Evolutionary conservation across 441 rosid genomes (phyloP).

Genomic region (Hura crepitans): DNA sequence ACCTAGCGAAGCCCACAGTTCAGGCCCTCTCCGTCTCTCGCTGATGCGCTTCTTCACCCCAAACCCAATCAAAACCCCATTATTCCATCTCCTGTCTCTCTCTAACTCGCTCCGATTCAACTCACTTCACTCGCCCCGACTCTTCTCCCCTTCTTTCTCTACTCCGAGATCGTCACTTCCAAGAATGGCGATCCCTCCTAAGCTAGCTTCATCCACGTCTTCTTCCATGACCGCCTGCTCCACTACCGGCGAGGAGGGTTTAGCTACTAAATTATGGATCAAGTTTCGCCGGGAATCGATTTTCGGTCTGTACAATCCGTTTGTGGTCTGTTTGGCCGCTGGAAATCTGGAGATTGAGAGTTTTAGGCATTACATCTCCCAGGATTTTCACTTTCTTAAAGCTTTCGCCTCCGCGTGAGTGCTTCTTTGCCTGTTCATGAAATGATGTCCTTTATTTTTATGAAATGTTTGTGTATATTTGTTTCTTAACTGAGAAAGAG

Average conservation of each 20-base stretch:
- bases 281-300: constrained; percentile 58
- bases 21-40: not conserved
- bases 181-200: constrained; percentile 35
- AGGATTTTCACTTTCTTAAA: constrained; percentile 77
- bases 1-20: not conserved
- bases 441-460: not conserved
- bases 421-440: not conserved
- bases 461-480: too few relatives aligned
- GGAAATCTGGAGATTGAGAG: constrained; percentile 69
- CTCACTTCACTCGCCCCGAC: constrained; percentile 15
- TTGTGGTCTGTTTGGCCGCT: constrained; percentile 66
- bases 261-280: constrained; percentile 67
- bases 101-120: constrained; percentile 17
- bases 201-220: constrained; percentile 13
- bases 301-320: constrained; percentile 59
- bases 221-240: not conserved
- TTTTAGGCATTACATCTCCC: constrained; percentile 79
- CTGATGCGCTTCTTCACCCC: constrained; percentile 36
- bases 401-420: constrained; percentile 87
- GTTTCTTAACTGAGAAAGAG: too few relatives aligned
- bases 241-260: constrained; percentile 40
- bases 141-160: constrained; percentile 7
- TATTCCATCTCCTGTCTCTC: constrained; percentile 14
- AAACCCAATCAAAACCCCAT: constrained; percentile 39
- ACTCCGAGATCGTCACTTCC: constrained; percentile 25